Base-by-base conservation (phyloP, 2,329 filamentous ascomycete species). In the Neopestalotiopsis clavispora region DNA sequence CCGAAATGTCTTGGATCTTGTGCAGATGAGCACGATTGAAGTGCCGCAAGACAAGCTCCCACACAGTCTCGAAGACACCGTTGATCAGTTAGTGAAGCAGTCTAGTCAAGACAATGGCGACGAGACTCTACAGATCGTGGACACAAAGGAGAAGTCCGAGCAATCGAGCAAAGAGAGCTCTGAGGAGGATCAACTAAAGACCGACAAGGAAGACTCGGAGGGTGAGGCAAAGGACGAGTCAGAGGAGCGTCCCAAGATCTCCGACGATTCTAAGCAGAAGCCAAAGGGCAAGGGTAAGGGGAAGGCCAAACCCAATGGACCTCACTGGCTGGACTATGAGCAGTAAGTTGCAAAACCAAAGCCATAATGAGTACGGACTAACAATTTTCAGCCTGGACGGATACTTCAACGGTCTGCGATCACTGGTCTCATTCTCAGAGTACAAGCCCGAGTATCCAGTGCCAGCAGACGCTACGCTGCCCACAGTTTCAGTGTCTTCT, bases 371-470 rank as follows among this genome's bases (percentile, higher is more conserved):
- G 57, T 60, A 28, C 28, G 69, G 75, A 69, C 77, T 68, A 42
- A 52, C 68, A 68, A 23, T 23, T 0, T 42, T 40, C 71, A 97
- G 95, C 74, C 89, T 97, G 67, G 90, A 91, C 72, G 88, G 92
- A 59, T 97, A 95, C 78, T 94, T 93, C 79, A 90, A 92, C 56
- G 94, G 94, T 4, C 85, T 97, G 67, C 89, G 91, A 73, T 89
- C 89, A 0, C 79, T 97, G 68, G 90, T 94, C 1, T 82, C 87
- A 32, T 84, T 88, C 62, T 80, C 84, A 9, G 83, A 90, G 7
- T 92, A 95, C 71, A 82, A 86, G 14, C 88, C 93, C 0, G 94
- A 97, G 77, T 97, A 94, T 74, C 94, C 94, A 4, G 70, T 69
- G 17, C 67, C 70, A 5, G 56, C 69, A n/a, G 65, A 66, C n/a